Conservation (phyloP, 345 rosid species). For the Populus tremula region DNA sequence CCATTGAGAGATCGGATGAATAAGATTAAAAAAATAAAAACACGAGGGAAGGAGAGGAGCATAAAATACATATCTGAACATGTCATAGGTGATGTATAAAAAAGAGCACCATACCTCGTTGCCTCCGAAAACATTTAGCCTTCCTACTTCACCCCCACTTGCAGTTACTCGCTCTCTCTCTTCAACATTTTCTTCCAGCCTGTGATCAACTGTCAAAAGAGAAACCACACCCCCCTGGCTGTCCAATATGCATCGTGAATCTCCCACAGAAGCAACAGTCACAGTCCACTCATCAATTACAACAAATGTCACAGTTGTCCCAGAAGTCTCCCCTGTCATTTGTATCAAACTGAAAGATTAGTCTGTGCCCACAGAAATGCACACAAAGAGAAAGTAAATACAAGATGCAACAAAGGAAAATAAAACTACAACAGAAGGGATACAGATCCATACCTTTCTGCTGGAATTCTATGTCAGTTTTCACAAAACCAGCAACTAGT, state of each 20-base stretch:
- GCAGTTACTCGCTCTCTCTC: conserved; percentile 99
- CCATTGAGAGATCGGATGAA: conserved; percentile 13
- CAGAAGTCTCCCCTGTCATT: conserved; percentile 91
- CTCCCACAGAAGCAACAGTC: conserved; percentile 99
- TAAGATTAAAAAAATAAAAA: neutral
- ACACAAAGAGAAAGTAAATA: neutral
- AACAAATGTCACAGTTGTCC: conserved; percentile 97
- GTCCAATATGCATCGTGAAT: conserved; percentile 97
- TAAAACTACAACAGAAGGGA: neutral
- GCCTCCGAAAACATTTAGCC: conserved; percentile 93
- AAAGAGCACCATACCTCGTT: conserved; percentile 59
- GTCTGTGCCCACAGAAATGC: neutral
- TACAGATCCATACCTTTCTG: conserved; percentile 55
- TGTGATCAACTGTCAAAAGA: conserved; percentile 93
- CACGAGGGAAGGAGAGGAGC: neutral
- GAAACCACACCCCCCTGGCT: conserved; percentile 94
- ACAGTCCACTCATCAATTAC: conserved; percentile 97
- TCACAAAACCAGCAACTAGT: conserved; percentile 95
- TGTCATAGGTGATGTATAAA: neutral
- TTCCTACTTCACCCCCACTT: conserved; percentile 99
- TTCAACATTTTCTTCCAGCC: conserved; percentile 95
- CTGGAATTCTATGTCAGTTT: conserved; percentile 98
- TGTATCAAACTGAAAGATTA: conserved; percentile 23
- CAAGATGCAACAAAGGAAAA: neutral
- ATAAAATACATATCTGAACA: neutral